Evolutionary conservation across 345 rosid species (phyloP).

Genomic region (Rhodamnia argentea): DNA sequence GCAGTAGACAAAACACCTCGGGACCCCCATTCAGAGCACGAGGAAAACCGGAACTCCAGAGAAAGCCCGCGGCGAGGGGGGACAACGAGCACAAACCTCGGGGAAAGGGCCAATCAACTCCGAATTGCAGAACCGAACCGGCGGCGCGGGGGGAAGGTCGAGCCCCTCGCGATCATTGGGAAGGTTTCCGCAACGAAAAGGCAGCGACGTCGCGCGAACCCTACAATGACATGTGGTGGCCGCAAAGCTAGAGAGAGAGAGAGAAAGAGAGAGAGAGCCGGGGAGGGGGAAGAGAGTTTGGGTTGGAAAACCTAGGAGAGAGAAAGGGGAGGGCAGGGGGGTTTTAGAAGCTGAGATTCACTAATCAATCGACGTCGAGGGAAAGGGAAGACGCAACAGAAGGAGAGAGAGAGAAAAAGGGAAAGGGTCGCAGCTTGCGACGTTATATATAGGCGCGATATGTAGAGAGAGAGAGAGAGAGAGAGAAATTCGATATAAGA

Average conservation of each 20-base stretch:
- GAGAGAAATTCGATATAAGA: too few relatives aligned
- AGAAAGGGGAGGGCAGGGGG: background rate
- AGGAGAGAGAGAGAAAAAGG: background rate
- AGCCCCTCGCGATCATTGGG: background rate
- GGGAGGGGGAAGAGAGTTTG: background rate
- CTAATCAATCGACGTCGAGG: background rate
- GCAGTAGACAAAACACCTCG: background rate
- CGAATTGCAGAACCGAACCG: background rate
- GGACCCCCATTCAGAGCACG: too few relatives aligned
- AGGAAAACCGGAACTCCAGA: too few relatives aligned
- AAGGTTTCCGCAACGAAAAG: too few relatives aligned
- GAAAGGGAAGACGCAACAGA: background rate
- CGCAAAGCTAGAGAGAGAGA: background rate
- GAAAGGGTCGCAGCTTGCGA: background rate
- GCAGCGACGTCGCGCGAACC: background rate
- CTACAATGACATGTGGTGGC: background rate
- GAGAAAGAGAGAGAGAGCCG: background rate
- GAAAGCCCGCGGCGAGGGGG: background rate
- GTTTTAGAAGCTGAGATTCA: background rate
- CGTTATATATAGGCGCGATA: background rate
- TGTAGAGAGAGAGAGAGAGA: background rate
- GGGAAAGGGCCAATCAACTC: background rate
- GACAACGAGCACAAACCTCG: background rate
- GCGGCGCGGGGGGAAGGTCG: background rate
- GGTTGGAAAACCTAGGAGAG: background rate